Evolutionary conservation across 495 filamentous ascomycete genomes (phyloP).

Genomic region (Oleoguttula mirabilis): DNA sequence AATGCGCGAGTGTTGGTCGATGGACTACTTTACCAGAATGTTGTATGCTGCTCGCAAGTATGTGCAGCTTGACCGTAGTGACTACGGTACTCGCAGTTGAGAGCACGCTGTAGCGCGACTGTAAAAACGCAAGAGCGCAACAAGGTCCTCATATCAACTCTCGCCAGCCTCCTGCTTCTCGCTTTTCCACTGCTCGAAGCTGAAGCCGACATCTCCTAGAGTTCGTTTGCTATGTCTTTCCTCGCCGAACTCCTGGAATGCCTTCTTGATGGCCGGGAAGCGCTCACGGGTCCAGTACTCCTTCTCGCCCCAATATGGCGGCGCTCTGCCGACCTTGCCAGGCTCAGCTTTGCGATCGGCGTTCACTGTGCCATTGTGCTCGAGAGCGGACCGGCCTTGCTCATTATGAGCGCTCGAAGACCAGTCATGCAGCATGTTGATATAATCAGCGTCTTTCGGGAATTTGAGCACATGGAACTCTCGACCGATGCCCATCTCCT

Average conservation of each 20-base stretch:
- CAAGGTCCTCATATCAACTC: too few species aligned
- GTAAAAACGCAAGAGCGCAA: too few species aligned
- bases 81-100: too few species aligned
- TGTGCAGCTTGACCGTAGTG: background rate
- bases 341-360: slow-evolving; percentile 33
- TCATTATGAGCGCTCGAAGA: slow-evolving; percentile 33
- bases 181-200: slow-evolving; percentile 36
- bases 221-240: slow-evolving; percentile 33
- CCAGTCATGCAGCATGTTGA: slow-evolving; percentile 60
- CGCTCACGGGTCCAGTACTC: slow-evolving; percentile 50
- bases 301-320: slow-evolving; percentile 54
- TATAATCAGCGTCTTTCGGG: slow-evolving; percentile 64
- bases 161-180: too few species aligned
- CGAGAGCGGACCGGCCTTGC: background rate
- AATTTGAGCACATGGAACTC: slow-evolving; percentile 56
- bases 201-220: slow-evolving; percentile 49
- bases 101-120: too few species aligned
- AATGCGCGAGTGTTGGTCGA: too few species aligned
- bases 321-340: slow-evolving; percentile 46
- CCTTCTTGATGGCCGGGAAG: slow-evolving; percentile 43
- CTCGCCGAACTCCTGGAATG: slow-evolving; percentile 40
- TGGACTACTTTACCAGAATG: too few species aligned
- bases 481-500: slow-evolving; percentile 37
- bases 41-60: too few species aligned
- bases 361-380: slow-evolving; percentile 1